Conservation (phyloP, 116 monocot genomes). For the Posidonia oceanica region DNA sequence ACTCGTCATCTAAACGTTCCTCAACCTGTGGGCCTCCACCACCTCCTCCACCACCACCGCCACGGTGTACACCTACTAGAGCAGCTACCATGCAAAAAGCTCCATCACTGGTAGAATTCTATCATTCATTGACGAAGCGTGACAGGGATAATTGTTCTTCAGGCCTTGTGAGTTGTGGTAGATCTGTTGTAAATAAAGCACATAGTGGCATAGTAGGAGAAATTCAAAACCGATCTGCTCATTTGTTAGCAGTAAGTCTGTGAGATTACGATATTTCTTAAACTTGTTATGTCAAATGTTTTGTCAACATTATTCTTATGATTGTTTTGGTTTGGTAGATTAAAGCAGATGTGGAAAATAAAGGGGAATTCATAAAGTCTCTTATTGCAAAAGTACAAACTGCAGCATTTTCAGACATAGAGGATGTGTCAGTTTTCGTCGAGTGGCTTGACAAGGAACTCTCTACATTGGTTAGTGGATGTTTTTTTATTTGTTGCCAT, state of each 20-base stretch:
- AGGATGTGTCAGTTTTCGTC: conserved; percentile 65
- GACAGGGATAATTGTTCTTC: conserved; percentile 27
- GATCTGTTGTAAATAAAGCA: conserved; percentile 19
- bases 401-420: conserved; percentile 36
- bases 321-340: conserved; percentile 40
- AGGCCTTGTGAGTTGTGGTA: conserved; percentile 18
- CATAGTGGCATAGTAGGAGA: conserved; percentile 78
- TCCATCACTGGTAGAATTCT: conserved; percentile 53
- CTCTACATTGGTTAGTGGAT: conserved; percentile 59
- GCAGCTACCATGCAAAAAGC: conserved; percentile 32
- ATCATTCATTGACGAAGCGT: conserved; percentile 44
- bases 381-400: conserved; percentile 63
- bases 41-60: conserved; percentile 53
- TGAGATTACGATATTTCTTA: background rate
- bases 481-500: no score
- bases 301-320: background rate
- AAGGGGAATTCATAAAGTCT: conserved; percentile 51
- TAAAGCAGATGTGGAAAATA: conserved; percentile 77
- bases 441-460: conserved; percentile 83
- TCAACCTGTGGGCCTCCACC: conserved; percentile 5
- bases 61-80: conserved; percentile 11
- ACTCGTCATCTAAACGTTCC: background rate
- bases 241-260: conserved; percentile 56
- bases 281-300: background rate
- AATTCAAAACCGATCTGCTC: conserved; percentile 78